Evolutionary conservation across 1,284 basidiomycete genomes (phyloP).

Genomic region (Inonotus hispidus): DNA sequence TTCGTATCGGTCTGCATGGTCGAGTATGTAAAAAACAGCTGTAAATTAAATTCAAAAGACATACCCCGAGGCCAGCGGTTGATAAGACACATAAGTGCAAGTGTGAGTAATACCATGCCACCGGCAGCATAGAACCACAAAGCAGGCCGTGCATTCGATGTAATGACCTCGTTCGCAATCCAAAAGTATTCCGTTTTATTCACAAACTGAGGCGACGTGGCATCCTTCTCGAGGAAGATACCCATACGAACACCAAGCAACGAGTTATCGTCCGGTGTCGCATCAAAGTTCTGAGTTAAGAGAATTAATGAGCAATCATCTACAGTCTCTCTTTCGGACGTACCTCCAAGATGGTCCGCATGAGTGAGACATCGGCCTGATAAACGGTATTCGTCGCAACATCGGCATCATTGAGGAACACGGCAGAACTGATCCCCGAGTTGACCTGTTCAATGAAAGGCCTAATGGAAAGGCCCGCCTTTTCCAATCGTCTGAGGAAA

Average conservation of each 20-base stretch:
- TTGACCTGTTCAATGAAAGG: constrained; percentile 4
- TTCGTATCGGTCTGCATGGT: constrained; percentile 14
- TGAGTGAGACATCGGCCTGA: constrained; percentile 9
- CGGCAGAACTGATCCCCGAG: background rate
- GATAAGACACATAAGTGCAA: constrained; percentile 12
- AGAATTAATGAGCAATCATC: background rate
- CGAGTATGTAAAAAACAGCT: background rate
- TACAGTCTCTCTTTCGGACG: background rate
- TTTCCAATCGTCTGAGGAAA: constrained; percentile 4
- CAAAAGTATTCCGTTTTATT: constrained; percentile 4
- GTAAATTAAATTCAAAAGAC: background rate
- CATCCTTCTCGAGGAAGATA: constrained; percentile 9
- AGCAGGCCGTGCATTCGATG: constrained; percentile 14
- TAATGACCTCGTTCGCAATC: constrained; percentile 10
- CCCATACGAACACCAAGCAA: constrained; percentile 7
- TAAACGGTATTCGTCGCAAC: constrained; percentile 2
- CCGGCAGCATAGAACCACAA: constrained; percentile 18
- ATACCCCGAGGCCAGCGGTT: constrained; percentile 8
- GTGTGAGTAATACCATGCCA: constrained; percentile 4
- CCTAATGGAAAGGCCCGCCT: constrained; percentile 6
- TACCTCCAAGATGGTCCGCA: constrained; percentile 12
- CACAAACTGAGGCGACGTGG: background rate
- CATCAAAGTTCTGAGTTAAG: constrained; percentile 13
- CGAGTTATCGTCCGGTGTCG: constrained; percentile 11
- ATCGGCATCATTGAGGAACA: background rate